A percentile compares a stretch with the other conserved stretches of the same genome.
These are phyloP conservation scores for Podila minutissima DNA, from an alignment of 192 early-diverging fungal species.

Conservation along the genomic window DNA sequence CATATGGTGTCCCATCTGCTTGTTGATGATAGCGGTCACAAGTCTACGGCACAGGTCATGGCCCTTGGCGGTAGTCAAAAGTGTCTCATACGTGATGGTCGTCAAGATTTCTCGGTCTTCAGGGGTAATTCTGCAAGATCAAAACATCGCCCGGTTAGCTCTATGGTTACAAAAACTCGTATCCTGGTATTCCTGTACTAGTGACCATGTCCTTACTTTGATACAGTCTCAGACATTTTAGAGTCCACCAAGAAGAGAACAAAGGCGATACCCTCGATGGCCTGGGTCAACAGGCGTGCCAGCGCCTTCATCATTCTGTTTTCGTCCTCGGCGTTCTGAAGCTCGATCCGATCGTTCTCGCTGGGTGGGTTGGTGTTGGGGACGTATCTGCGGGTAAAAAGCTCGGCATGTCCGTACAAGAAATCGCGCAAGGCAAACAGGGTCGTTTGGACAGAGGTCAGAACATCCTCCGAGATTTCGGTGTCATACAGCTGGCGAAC, in stretches of 20 bases:
- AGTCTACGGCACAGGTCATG: conserved; percentile 66
- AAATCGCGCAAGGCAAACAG: conserved; percentile 27
- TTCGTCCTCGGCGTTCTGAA: conserved; percentile 58
- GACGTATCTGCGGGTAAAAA: conserved; percentile 29
- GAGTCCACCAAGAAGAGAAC: conserved; percentile 72
- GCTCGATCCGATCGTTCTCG: conserved; percentile 46
- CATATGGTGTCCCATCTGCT: conserved; percentile 59
- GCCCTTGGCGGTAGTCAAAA: conserved; percentile 62
- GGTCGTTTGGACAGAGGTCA: conserved; percentile 42
- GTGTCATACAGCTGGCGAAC: conserved; percentile 26
- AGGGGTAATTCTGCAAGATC: too few species aligned
- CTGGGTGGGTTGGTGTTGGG: conserved; percentile 37
- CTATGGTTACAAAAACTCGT: too few species aligned
- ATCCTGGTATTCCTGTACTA: background rate
- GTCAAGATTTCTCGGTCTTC: conserved; percentile 23
- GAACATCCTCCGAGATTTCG: conserved; percentile 32
- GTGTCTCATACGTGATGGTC: conserved; percentile 63
- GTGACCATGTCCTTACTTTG: conserved; percentile 20
- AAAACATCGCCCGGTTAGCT: too few species aligned
- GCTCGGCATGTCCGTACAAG: conserved; percentile 14
- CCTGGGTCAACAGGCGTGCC: conserved; percentile 62
- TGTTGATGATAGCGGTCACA: conserved; percentile 73
- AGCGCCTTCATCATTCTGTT: conserved; percentile 67
- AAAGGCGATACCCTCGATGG: conserved; percentile 76
- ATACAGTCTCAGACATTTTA: conserved; percentile 64